Conservation (phyloP, 495 filamentous ascomycete genomes). For the Hypomontagnella monticulosa region DNA sequence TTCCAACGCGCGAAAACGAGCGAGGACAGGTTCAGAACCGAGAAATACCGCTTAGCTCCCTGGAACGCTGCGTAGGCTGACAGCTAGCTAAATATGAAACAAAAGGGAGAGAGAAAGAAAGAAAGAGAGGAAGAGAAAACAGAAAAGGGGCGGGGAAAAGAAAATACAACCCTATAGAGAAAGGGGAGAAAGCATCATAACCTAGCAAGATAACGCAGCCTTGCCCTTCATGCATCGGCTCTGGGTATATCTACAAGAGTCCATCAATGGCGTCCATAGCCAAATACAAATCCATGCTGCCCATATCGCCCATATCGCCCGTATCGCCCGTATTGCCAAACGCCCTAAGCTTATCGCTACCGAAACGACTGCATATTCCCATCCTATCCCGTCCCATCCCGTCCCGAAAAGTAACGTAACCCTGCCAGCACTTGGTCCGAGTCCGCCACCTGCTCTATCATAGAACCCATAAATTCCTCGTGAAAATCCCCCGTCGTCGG, state of each 20-base stretch:
- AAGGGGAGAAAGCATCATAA: slow-evolving; percentile 4
- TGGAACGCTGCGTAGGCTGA: not conserved
- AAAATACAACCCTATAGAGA: not conserved
- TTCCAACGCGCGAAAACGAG: not conserved
- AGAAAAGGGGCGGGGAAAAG: not conserved
- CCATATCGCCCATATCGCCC: slow-evolving; percentile 16
- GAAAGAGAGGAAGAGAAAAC: not conserved
- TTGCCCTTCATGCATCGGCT: slow-evolving; percentile 23
- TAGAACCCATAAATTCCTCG: slow-evolving; percentile 30
- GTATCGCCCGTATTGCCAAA: slow-evolving; percentile 28
- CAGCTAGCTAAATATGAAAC: slow-evolving; percentile 4
- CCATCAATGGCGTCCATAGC: slow-evolving; percentile 13
- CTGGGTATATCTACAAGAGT: slow-evolving; percentile 41
- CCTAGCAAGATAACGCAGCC: slow-evolving; percentile 26
- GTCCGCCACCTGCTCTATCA: slow-evolving; percentile 46
- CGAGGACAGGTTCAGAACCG: not conserved
- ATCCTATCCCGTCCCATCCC: slow-evolving; percentile 35
- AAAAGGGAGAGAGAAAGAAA: not conserved
- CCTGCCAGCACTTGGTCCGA: slow-evolving; percentile 51
- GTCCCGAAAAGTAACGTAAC: slow-evolving; percentile 38
- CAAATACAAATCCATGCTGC: slow-evolving; percentile 14
- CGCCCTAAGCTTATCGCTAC: slow-evolving; percentile 41
- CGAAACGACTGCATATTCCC: slow-evolving; percentile 43
- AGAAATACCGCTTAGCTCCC: not conserved
- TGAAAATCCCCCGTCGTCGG: slow-evolving; percentile 19